Percentiles rank a stretch among this genome's conserved stretches.
Evolutionary conservation across 768 basidiomycete genomes (phyloP).

Genomic region (Tricholoma matsutake): DNA sequence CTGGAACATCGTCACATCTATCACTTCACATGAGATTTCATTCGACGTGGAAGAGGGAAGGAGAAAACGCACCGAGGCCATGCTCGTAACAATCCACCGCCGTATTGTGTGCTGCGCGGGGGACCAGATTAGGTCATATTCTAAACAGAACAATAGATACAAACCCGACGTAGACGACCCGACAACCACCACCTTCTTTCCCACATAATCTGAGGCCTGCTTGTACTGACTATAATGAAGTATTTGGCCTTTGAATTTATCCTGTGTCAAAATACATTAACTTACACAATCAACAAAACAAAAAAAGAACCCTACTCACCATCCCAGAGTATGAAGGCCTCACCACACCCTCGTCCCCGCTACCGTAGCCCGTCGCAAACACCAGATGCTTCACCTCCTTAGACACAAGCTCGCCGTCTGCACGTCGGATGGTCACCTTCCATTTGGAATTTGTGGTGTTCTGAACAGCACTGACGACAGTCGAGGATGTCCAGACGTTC

Average conservation of each 20-base stretch:
- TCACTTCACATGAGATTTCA: neutral
- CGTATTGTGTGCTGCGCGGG: conserved; percentile 40
- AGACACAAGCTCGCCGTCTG: conserved; percentile 36
- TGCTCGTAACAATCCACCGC: conserved; percentile 39
- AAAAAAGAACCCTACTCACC: conserved; percentile 29
- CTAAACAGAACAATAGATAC: conserved; percentile 6
- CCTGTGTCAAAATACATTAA: conserved; percentile 33
- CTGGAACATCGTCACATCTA: conserved; percentile 60
- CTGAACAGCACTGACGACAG: conserved; percentile 31
- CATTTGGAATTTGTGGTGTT: conserved; percentile 33
- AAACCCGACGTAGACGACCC: conserved; percentile 62
- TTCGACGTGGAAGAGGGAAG: neutral
- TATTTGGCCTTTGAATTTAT: conserved; percentile 53
- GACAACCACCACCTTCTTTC: conserved; percentile 66
- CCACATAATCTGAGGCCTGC: conserved; percentile 43
- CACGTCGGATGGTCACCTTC: conserved; percentile 38
- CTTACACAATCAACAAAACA: neutral
- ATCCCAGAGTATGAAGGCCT: conserved; percentile 45
- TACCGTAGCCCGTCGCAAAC: conserved; percentile 49
- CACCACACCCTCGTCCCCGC: conserved; percentile 41
- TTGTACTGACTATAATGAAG: conserved; percentile 53
- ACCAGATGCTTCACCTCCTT: conserved; percentile 45
- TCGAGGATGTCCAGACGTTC: conserved; percentile 59
- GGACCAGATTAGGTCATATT: neutral
- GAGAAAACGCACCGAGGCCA: conserved; percentile 34